Evolutionary conservation across 768 basidiomycete species (phyloP).

Genomic region (Clavaria fumosa): DNA sequence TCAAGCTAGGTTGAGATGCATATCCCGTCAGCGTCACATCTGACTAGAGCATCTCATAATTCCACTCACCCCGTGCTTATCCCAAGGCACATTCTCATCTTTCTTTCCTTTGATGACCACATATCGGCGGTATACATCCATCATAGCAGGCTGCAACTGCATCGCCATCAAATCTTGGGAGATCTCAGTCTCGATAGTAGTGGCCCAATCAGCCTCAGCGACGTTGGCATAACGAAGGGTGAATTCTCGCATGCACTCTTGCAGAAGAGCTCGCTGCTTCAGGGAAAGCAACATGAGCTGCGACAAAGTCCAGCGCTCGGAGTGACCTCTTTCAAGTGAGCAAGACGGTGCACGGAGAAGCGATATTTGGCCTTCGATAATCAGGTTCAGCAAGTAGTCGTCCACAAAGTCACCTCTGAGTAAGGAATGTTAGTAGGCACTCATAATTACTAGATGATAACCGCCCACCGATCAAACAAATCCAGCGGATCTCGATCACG

Average conservation of each 20-base stretch:
- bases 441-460: slow-evolving; percentile 4
- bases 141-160: slow-evolving; percentile 48
- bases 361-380: slow-evolving; percentile 43
- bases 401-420: slow-evolving; percentile 27
- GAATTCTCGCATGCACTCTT: slow-evolving; percentile 28
- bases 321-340: slow-evolving; percentile 16
- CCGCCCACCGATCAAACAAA: slow-evolving; percentile 27
- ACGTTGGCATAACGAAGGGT: slow-evolving; percentile 22
- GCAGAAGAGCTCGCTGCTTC: slow-evolving; percentile 27
- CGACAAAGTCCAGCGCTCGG: slow-evolving; percentile 23
- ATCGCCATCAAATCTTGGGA: slow-evolving; percentile 32
- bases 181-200: slow-evolving; percentile 31
- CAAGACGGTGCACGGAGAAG: slow-evolving; percentile 35
- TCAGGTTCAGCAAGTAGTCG: slow-evolving; percentile 28
- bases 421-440: too few species aligned
- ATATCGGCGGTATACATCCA: slow-evolving; percentile 49
- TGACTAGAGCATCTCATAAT: too few species aligned
- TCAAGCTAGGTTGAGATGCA: slow-evolving; percentile 54
- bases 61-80: slow-evolving; percentile 37
- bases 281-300: slow-evolving; percentile 19
- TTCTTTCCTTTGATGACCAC: slow-evolving; percentile 34
- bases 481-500: slow-evolving; percentile 25
- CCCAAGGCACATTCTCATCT: slow-evolving; percentile 15
- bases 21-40: too few species aligned
- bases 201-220: slow-evolving; percentile 19